Conservation (phyloP, 1,139 yeast genomes). For the Meyerozyma elateridarum region DNA sequence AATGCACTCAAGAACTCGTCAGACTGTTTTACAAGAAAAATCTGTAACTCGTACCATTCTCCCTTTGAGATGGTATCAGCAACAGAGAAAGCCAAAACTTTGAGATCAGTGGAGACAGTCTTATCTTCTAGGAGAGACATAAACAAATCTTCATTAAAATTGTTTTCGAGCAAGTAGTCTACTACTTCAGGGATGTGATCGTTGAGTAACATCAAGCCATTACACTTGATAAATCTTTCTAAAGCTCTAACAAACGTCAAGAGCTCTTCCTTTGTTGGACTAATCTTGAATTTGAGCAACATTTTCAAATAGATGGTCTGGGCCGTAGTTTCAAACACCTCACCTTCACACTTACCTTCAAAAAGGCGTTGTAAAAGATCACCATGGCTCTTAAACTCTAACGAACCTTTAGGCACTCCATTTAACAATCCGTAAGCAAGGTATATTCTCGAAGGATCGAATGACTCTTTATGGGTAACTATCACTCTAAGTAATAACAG, state of each 20-base stretch:
- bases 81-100: background rate
- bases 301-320: slow-evolving; percentile 50
- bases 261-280: slow-evolving; percentile 13
- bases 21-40: background rate
- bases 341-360: slow-evolving; percentile 57
- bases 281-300: slow-evolving; percentile 27
- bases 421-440: slow-evolving; percentile 47
- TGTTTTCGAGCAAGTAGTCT: slow-evolving; percentile 14
- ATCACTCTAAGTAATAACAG: slow-evolving; percentile 41
- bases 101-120: slow-evolving; percentile 4
- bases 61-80: background rate
- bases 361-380: slow-evolving; percentile 38
- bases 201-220: slow-evolving; percentile 29
- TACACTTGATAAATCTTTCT: slow-evolving; percentile 39
- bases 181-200: slow-evolving; percentile 27
- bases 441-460: slow-evolving; percentile 70
- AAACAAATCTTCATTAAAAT: slow-evolving; percentile 2
- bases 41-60: background rate
- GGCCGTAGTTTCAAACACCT: slow-evolving; percentile 43
- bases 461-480: slow-evolving; percentile 45
- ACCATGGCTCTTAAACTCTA: slow-evolving; percentile 5
- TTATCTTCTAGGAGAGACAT: background rate
- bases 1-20: slow-evolving; percentile 2
- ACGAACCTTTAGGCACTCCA: slow-evolving; percentile 25
- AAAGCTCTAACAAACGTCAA: slow-evolving; percentile 26